phyloP scores from a whole-genome alignment of 257 asterid genomes.

The Solanum sitiens region DNA sequence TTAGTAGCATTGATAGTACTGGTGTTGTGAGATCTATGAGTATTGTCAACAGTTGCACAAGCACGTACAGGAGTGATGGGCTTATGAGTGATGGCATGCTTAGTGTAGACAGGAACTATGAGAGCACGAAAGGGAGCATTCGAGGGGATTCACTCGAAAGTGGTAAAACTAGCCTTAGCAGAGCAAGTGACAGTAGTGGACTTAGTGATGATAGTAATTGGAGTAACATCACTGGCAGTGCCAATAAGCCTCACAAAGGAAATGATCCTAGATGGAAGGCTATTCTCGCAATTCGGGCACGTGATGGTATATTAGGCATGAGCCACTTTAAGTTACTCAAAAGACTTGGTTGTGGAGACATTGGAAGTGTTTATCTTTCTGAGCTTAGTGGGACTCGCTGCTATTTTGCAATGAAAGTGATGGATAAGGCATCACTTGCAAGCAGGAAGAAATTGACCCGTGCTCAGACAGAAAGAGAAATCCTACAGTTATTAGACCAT shows the following conservation, averaged over 20 bases:
- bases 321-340: conserved; percentile 37
- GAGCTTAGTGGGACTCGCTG: conserved; percentile 39
- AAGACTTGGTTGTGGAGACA: conserved; percentile 48
- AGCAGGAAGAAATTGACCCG: conserved; percentile 34
- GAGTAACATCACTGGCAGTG: conserved; percentile 44
- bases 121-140: conserved; percentile 27
- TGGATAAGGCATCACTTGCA: conserved; percentile 47
- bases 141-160: conserved; percentile 42
- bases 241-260: conserved; percentile 46
- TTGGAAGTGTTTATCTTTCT: conserved; percentile 47
- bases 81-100: conserved; percentile 48
- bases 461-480: conserved; percentile 50
- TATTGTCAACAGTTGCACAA: conserved; percentile 32
- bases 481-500: conserved; percentile 46
- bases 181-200: conserved; percentile 43
- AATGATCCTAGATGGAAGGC: conserved; percentile 59
- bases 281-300: conserved; percentile 30
- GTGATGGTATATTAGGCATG: conserved; percentile 39
- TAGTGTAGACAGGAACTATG: conserved; percentile 30
- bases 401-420: conserved; percentile 46
- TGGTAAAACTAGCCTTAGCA: conserved; percentile 36
- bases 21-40: conserved; percentile 35
- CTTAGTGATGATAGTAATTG: conserved; percentile 48
- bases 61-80: conserved; percentile 33
- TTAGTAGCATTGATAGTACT: conserved; percentile 34